These are phyloP conservation scores for Phyllachora maydis DNA, from an alignment of 2,329 filamentous ascomycete species.

Conservation along the genomic window DNA sequence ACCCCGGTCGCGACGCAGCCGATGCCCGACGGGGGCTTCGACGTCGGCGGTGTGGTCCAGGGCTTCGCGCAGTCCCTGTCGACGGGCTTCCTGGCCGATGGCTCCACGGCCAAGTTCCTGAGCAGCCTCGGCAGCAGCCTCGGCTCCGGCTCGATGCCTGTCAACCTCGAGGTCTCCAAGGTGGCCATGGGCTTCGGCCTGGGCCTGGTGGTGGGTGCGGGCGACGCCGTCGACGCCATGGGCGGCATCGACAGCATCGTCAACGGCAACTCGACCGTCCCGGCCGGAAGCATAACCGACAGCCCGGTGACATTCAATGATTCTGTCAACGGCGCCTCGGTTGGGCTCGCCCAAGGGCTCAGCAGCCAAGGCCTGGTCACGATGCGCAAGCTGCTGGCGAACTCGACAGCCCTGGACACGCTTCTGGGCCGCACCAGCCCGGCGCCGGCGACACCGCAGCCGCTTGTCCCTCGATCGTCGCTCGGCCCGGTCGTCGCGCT, in stretches of 20 bases:
- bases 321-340: slow-evolving; percentile 12
- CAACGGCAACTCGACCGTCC: slow-evolving; percentile 8
- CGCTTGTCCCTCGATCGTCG: too few relatives aligned
- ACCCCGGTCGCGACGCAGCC: not conserved
- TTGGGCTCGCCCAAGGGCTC: slow-evolving; percentile 14
- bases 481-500: too few relatives aligned
- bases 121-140: slow-evolving; percentile 2
- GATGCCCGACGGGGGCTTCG: not conserved
- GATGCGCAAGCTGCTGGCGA: slow-evolving; percentile 9
- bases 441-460: too few relatives aligned
- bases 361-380: slow-evolving; percentile 13
- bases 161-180: slow-evolving; percentile 7
- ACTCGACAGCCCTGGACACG: slow-evolving; percentile 2
- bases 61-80: slow-evolving; percentile 10
- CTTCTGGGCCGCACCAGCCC: too few relatives aligned
- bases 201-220: slow-evolving; percentile 13
- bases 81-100: slow-evolving; percentile 12
- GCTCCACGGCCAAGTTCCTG: slow-evolving; percentile 9
- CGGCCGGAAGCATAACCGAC: slow-evolving; percentile 3
- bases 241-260: slow-evolving; percentile 12
- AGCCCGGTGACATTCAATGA: slow-evolving; percentile 12
- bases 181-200: slow-evolving; percentile 14
- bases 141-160: not conserved
- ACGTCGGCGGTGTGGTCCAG: slow-evolving; percentile 1
- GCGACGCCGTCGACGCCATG: slow-evolving; percentile 11